Evolutionary conservation across 805 yeast species (phyloP), one percentile per base, ranked within the genome.

Genomic region (Kazachstania bromeliacearum): DNA sequence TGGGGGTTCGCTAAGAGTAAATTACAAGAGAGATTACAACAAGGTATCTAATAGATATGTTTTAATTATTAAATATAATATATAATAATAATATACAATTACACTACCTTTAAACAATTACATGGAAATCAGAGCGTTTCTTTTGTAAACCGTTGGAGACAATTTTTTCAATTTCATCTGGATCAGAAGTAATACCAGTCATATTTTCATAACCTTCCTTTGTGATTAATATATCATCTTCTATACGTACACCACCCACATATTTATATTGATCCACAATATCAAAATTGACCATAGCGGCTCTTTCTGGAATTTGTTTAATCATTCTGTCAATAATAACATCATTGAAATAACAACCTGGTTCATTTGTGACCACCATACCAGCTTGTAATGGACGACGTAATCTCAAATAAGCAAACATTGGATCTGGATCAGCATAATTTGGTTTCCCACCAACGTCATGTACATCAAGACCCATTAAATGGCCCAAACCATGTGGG

Each of bases 161-260:
- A 45, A 92, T 85, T 45, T 67, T 66, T 28, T 83, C 71, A 36
- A 89, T 79, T 58, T 87, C 95, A 4, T 68, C 71, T 1, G 96
- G 87, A 55, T 92, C 94, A 39, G 81, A 79, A 1, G 96, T 85
- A 36, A 89, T 76, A 19, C 72, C 70, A 2, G 96, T 89, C 36
- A 89, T 64, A 48, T 84, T 82, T 52, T 87, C 95, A 51, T 61
- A 75, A 0, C 97, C 97, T 36, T 62, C 64, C 33, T 68, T 68
- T 1, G 95, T 84, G 21, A 89, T 79, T 31, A 85, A 63, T 28
- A 92, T 71, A 53, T 89, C 96, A 55, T 89, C 98, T 60, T 89
- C 98, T 39, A 89, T 85, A 59, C 98, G 75, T 5, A 89, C 96
- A 31, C 98, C 98, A n/a, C 98, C 98, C 38, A 92, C 75, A 46